Evolutionary conservation across 352 stramenopile species (phyloP).

Genomic region (Vaucheria bursata): DNA sequence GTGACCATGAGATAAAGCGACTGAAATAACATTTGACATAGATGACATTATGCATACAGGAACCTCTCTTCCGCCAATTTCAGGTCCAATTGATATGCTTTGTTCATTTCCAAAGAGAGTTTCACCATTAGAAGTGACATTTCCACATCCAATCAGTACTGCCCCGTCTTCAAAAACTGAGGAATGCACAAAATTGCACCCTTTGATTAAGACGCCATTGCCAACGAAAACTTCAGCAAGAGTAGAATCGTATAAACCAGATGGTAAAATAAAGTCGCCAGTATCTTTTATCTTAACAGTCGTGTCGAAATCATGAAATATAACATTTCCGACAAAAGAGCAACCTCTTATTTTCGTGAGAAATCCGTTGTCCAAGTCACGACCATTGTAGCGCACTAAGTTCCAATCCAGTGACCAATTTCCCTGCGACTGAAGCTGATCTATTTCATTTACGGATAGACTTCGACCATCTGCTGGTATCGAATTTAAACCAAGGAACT

Average conservation of each 20-base stretch:
- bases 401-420: slow-evolving; percentile 38
- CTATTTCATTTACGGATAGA: neutral
- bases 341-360: slow-evolving; percentile 15
- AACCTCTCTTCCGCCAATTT: slow-evolving; percentile 21
- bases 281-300: slow-evolving; percentile 11
- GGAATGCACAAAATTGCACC: slow-evolving; percentile 17
- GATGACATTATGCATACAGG: slow-evolving; percentile 16
- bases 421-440: slow-evolving; percentile 14
- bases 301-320: slow-evolving; percentile 10
- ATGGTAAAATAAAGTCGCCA: slow-evolving; percentile 17
- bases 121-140: slow-evolving; percentile 16
- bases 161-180: slow-evolving; percentile 20
- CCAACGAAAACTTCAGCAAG: slow-evolving; percentile 18
- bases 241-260: slow-evolving; percentile 41
- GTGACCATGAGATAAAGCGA: neutral
- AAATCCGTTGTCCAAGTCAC: neutral
- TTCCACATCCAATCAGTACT: slow-evolving; percentile 17
- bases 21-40: neutral
- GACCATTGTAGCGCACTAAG: slow-evolving; percentile 6
- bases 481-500: too few species aligned
- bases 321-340: slow-evolving; percentile 28
- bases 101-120: slow-evolving; percentile 22
- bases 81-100: slow-evolving; percentile 17
- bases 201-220: slow-evolving; percentile 37
- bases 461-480: too few species aligned